phyloP scores from a whole-genome alignment of 495 filamentous ascomycete species.

The Cladorrhinum samala region DNA sequence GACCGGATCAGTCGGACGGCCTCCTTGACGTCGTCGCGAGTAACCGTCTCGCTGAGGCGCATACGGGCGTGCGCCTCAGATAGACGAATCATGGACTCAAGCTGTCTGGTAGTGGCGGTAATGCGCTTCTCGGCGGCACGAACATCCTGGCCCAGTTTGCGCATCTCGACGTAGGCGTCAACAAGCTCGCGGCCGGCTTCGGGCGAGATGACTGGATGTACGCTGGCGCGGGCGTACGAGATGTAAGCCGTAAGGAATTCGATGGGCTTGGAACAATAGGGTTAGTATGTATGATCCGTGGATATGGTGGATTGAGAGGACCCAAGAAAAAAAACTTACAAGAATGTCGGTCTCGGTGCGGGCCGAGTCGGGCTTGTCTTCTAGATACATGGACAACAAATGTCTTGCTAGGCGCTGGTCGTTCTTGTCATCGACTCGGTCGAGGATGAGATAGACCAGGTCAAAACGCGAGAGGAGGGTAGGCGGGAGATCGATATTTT shows the following conservation, averaged over 20 bases:
- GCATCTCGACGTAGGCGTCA: slow-evolving; percentile 89
- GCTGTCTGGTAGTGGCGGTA: slow-evolving; percentile 90
- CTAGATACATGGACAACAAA: slow-evolving; percentile 93
- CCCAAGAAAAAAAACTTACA: slow-evolving; percentile 45
- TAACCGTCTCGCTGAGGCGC: slow-evolving; percentile 73
- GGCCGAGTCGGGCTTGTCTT: slow-evolving; percentile 87
- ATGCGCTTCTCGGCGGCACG: slow-evolving; percentile 90
- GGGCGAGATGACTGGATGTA: slow-evolving; percentile 72
- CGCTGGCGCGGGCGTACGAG: slow-evolving; percentile 85
- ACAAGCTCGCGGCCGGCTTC: slow-evolving; percentile 76
- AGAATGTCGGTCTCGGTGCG: slow-evolving; percentile 60
- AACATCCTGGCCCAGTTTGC: slow-evolving; percentile 90
- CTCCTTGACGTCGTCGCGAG: slow-evolving; percentile 76
- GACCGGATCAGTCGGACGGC: slow-evolving; percentile 86
- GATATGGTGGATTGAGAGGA: neutral
- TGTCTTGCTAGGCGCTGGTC: slow-evolving; percentile 88
- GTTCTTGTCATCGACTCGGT: slow-evolving; percentile 80
- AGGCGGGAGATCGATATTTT: slow-evolving; percentile 96
- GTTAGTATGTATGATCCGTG: slow-evolving; percentile 17
- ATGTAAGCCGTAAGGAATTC: slow-evolving; percentile 97
- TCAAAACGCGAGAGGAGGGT: slow-evolving; percentile 95
- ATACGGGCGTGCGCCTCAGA: slow-evolving; percentile 97
- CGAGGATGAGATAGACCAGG: slow-evolving; percentile 91
- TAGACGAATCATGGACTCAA: slow-evolving; percentile 96
- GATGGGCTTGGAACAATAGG: slow-evolving; percentile 56